A percentile compares a stretch with the other conserved stretches of the same genome.
Evolutionary conservation across 768 basidiomycete species (phyloP).

Genomic region (Hebeloma cylindrosporum): DNA sequence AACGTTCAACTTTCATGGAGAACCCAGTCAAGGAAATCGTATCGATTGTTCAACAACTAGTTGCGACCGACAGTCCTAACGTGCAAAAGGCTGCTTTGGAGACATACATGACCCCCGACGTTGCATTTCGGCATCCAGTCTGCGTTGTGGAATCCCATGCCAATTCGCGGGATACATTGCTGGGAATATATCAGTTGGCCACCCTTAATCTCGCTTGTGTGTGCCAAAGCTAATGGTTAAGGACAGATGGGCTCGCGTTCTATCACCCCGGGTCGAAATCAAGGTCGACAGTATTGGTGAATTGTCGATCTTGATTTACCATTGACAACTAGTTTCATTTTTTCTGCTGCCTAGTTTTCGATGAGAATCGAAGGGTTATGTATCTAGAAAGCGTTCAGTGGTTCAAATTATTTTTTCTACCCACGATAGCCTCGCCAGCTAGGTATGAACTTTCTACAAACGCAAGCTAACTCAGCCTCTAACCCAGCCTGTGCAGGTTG

Average conservation of each 20-base stretch:
- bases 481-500: conserved; percentile 36
- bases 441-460: conserved; percentile 35
- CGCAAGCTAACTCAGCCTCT: background rate
- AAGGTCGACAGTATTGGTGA: conserved; percentile 44
- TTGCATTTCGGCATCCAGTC: conserved; percentile 58
- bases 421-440: conserved; percentile 43
- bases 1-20: conserved; percentile 42
- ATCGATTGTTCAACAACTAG: conserved; percentile 43
- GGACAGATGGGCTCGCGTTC: conserved; percentile 60
- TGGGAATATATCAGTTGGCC: conserved; percentile 58
- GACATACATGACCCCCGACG: conserved; percentile 54
- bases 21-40: conserved; percentile 52
- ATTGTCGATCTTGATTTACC: conserved; percentile 17
- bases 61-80: conserved; percentile 48
- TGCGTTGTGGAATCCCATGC: conserved; percentile 46
- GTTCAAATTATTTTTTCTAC: conserved; percentile 52
- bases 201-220: background rate
- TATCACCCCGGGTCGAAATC: conserved; percentile 51
- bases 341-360: conserved; percentile 41
- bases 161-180: conserved; percentile 53
- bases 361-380: conserved; percentile 38
- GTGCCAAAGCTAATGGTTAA: background rate
- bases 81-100: conserved; percentile 46
- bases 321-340: background rate
- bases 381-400: conserved; percentile 54